A percentile compares a stretch with the other conserved stretches of the same genome.
Evolutionary conservation across 1,139 yeast species (phyloP).

Genomic region (Pichia kudriavzevii): DNA sequence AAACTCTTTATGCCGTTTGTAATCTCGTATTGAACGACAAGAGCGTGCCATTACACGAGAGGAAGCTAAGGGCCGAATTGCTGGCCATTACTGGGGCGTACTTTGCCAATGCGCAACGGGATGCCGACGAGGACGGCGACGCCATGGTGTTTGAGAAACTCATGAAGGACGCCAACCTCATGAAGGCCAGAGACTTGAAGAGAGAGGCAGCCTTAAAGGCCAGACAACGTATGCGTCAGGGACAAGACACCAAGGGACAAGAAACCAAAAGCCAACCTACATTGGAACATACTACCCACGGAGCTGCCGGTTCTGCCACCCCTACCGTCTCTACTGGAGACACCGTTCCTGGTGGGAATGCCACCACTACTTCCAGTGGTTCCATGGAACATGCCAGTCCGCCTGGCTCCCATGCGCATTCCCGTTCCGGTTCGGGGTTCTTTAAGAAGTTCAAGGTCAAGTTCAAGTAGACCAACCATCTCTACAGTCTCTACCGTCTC

Average conservation of each 20-base stretch:
- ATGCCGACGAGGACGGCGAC: conserved; percentile 66
- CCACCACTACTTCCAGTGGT: no score
- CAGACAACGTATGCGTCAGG: no score
- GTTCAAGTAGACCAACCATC: no score
- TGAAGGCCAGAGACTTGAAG: conserved; percentile 28
- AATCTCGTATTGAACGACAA: conserved; percentile 54
- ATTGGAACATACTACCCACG: neutral
- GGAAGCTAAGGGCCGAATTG: conserved; percentile 54
- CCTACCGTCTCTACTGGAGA: neutral
- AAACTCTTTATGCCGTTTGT: conserved; percentile 60
- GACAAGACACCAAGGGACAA: no score
- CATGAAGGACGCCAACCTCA: conserved; percentile 61
- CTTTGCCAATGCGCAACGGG: conserved; percentile 49
- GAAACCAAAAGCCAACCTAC: no score
- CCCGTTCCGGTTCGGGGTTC: no score
- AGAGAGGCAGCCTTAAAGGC: no score
- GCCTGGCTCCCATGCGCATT: no score
- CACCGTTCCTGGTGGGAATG: neutral
- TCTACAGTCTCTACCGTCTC: no score
- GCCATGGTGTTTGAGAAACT: conserved; percentile 70
- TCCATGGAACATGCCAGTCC: no score
- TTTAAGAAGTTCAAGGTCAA: no score
- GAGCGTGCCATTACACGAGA: conserved; percentile 40
- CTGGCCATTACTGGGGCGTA: conserved; percentile 49
- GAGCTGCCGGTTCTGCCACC: neutral